A percentile compares a stretch with the other conserved stretches of the same genome.
Evolutionary conservation across 192 early-diverging fungal species (phyloP).

Genomic region (Coemansia sp.): DNA sequence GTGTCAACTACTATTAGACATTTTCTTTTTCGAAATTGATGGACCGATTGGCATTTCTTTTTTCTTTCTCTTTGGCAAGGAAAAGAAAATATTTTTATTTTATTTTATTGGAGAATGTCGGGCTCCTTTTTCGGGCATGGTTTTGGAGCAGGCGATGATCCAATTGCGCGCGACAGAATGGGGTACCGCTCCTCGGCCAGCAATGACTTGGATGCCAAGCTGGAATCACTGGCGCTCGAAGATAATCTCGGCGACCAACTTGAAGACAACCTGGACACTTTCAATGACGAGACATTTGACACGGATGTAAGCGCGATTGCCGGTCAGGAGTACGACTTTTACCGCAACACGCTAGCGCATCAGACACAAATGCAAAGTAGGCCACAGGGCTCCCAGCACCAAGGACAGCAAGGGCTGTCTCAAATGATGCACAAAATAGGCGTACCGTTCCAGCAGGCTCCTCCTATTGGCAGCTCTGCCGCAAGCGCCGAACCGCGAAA

Average conservation of each 20-base stretch:
- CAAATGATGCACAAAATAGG: conserved; percentile 29
- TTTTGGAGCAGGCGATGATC: conserved; percentile 25
- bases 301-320: conserved; percentile 52
- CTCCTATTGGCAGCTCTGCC: neutral
- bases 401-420: conserved; percentile 14
- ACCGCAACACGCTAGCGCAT: conserved; percentile 51
- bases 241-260: conserved; percentile 63
- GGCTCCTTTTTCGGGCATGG: conserved; percentile 48
- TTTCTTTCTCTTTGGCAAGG: neutral
- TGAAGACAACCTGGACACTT: conserved; percentile 68
- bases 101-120: conserved; percentile 32
- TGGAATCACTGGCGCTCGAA: conserved; percentile 59
- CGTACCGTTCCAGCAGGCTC: conserved; percentile 10
- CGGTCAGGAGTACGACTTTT: conserved; percentile 70
- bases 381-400: conserved; percentile 2
- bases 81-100: neutral
- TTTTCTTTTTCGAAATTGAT: neutral
- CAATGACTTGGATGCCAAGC: conserved; percentile 65
- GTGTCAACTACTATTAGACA: neutral
- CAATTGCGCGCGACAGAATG: conserved; percentile 43
- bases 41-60: neutral
- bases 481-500: conserved; percentile 23
- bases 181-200: neutral
- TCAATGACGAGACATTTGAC: conserved; percentile 78
- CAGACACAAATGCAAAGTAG: conserved; percentile 10